Base-by-base conservation (phyloP, 148 eudicot genomes). In the Camellia sinensis region DNA sequence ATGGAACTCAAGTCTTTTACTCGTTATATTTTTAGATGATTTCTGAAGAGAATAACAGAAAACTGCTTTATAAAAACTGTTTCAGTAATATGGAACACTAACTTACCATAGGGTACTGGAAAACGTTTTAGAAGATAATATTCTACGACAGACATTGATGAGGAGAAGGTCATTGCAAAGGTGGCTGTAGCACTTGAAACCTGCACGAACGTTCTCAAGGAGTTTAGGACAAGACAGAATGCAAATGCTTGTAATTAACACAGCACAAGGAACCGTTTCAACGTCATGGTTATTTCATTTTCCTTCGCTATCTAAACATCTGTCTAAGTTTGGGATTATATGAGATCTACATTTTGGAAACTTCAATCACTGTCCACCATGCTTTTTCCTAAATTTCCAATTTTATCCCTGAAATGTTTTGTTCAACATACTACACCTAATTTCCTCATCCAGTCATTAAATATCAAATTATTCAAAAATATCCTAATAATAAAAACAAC, bases 161-260 rank as follows among this genome's bases (percentile, higher is more conserved):
- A 90, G 64, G 98, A 95, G 88, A 95, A 95, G 76, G 87, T 89
- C 98, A 95, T 95, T 71, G 96, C 98, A 79, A 95, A 95, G 70
- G 97, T 91, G 76, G 98, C 98, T 5, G 98, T 95, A 74, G 98
- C 98, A 91, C 98, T 93, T 75, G 98, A 90, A 53, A 95, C 98
- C 97, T 94, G 87, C 76, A 74, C 18, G 82, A 46, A 81, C 67
- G 22, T 46, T 67, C 40, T 60, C 71, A 50, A 21, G 29, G 62
- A 75, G 80, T 62, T 81, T 59, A 60, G 50, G 54, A 57, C 17
- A 43, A 13, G 62, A 40, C 74, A 67, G 48, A 67, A 21, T 67
- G 67, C 65, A 68, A 56, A 60, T 76, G 70, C 17, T 37, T 41
- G 65, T 48, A 45, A 22, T 29, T 59, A 60, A 15, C 50, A 81